A percentile compares a stretch with the other conserved stretches of the same genome.
Evolutionary conservation across 441 rosid genomes (phyloP).

Genomic region (Breynia disticha): DNA sequence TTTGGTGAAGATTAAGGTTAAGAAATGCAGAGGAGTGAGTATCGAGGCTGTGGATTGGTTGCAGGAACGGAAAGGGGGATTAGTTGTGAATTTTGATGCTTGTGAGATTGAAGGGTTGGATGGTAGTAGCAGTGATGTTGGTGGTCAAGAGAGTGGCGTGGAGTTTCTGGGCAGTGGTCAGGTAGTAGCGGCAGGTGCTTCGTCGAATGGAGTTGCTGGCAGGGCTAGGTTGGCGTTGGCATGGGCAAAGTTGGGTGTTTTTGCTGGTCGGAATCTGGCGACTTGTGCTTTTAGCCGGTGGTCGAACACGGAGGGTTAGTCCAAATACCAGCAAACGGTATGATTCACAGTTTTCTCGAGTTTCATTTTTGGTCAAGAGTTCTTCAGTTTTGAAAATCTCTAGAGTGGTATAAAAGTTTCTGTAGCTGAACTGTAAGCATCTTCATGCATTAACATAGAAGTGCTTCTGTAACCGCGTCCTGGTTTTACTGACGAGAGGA

Average conservation of each 20-base stretch:
- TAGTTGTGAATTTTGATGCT: conserved; percentile 47
- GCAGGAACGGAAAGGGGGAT: conserved; percentile 32
- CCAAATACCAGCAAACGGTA: conserved; percentile 31
- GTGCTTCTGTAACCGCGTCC: too few species aligned
- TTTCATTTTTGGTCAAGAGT: too few species aligned
- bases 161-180: conserved; percentile 22
- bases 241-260: conserved; percentile 49
- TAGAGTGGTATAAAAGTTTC: too few species aligned
- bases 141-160: conserved; percentile 34
- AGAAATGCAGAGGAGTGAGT: conserved; percentile 63
- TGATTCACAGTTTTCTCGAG: conserved; percentile 14
- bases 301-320: conserved; percentile 32
- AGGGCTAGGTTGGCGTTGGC: conserved; percentile 50
- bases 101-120: conserved; percentile 35
- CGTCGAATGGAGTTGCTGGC: conserved; percentile 31
- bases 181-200: conserved; percentile 23
- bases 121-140: conserved; percentile 34
- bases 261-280: conserved; percentile 47
- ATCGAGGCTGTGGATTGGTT: conserved; percentile 39
- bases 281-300: conserved; percentile 52
- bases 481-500: too few species aligned
- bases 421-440: too few species aligned
- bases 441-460: too few species aligned
- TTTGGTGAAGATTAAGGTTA: conserved; percentile 63
- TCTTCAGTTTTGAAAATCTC: not conserved